Evolutionary conservation across 305 asterid genomes (phyloP).

Genomic region (Solanum aculeatissimum): DNA sequence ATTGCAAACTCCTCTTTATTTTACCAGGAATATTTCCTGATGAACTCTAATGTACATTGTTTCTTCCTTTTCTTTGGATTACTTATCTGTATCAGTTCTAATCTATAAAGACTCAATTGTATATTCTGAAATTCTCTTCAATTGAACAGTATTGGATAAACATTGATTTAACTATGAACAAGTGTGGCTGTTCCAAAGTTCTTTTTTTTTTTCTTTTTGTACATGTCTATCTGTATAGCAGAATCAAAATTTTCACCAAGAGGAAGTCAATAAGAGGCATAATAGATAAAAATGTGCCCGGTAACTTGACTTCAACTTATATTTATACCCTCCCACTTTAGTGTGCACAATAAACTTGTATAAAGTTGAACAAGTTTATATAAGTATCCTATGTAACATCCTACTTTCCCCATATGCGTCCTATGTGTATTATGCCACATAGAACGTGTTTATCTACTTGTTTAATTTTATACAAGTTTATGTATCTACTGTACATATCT

Average conservation of each 20-base stretch:
- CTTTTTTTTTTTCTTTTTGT: no score
- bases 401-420: no score
- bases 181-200: neutral
- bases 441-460: no score
- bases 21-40: neutral
- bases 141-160: neutral
- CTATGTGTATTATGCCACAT: no score
- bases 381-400: no score
- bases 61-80: neutral
- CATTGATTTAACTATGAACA: neutral
- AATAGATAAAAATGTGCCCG: no score
- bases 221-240: neutral
- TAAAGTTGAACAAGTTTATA: no score
- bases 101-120: neutral
- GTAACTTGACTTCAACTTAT: no score
- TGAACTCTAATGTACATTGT: neutral
- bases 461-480: no score
- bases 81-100: neutral
- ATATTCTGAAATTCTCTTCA: neutral
- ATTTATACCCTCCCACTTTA: no score
- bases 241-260: neutral
- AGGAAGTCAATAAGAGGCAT: neutral
- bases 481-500: no score
- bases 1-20: neutral
- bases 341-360: no score